A percentile compares a stretch with the other conserved stretches of the same genome.
Evolutionary conservation across 2,329 filamentous ascomycete species (phyloP).

Genomic region (Cadophora gregata): DNA sequence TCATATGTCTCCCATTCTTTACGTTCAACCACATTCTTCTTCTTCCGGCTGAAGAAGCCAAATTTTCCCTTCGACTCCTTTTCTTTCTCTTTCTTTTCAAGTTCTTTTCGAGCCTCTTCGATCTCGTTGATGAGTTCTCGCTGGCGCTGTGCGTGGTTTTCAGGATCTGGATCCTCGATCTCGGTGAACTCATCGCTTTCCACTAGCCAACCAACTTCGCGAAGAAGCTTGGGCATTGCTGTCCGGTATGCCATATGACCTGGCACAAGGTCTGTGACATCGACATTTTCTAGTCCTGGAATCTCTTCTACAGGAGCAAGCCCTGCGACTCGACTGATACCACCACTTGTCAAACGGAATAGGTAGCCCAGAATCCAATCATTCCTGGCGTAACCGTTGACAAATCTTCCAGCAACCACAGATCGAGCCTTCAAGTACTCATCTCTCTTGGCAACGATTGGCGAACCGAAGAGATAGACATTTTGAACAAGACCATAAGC

Average conservation of each 20-base stretch:
- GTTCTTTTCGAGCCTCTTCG: constrained; percentile 86
- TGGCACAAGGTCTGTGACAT: constrained; percentile 83
- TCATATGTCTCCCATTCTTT: constrained; percentile 96
- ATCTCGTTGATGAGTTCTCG: constrained; percentile 96
- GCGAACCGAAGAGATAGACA: constrained; percentile 92
- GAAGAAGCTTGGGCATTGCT: constrained; percentile 86
- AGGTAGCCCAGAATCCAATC: constrained; percentile 98
- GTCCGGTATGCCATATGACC: constrained; percentile 97
- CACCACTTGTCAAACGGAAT: constrained; percentile 91
- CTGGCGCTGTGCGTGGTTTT: constrained; percentile 86
- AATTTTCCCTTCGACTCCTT: constrained; percentile 64
- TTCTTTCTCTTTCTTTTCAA: constrained; percentile 77
- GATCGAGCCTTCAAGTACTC: constrained; percentile 82
- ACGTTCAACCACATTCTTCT: constrained; percentile 71
- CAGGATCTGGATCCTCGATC: constrained; percentile 96
- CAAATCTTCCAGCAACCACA: constrained; percentile 89
- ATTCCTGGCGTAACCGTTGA: constrained; percentile 92
- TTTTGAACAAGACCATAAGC: constrained; percentile 91
- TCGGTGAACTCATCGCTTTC: constrained; percentile 94
- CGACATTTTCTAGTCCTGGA: constrained; percentile 85
- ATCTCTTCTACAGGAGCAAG: constrained; percentile 77
- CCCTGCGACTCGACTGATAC: constrained; percentile 87
- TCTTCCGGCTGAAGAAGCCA: constrained; percentile 82
- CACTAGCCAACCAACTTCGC: constrained; percentile 88
- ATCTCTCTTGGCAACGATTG: constrained; percentile 88